Evolutionary conservation across 768 basidiomycete species (phyloP), one percentile per base, ranked within the genome.

Genomic region (Lentinula guzmanii): DNA sequence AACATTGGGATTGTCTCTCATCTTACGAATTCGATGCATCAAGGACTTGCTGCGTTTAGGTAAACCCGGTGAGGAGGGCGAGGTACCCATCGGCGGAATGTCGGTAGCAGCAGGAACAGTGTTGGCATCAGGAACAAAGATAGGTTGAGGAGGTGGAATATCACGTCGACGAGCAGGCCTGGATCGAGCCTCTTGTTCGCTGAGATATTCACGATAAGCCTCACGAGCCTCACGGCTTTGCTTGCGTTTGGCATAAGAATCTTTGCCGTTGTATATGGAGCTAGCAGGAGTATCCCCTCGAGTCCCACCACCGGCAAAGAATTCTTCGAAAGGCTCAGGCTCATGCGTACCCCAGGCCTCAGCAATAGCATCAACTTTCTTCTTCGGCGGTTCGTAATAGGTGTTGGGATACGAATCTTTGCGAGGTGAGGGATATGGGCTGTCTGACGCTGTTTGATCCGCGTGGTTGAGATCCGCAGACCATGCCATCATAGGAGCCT

Each of bases 271-370:
- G 73, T 86, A 86, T 65, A 88, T 87, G 42, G 88, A 89, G 67
- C 81, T 85, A 39, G 86, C 75, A 11, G 85, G 83, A 5, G 87
- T 85, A 53, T 85, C 86, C 31, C 79, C 82, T 53, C 68, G 80
- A 60, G 66, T 71, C 61, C 89, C 88, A 48, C 90, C 89, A 18
- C 90, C 93, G 24, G 91, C 91, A 64, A 85, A 90, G 70, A 94
- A 95, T 67, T 95, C 92, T 67, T 95, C 92, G 67, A 82, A 94
- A 6, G 93, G 93, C 69, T 95, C 93, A 4, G 93, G 93, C 68
- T 94, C 93, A 66, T 93, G 90, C 55, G 91, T 92, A 41, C 93
- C 93, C 93, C 93, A 94, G 1, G 93, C 93, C 73, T 94, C 93
- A 51, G 92, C 92, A 62, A 95, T 86, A 41, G 90, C 91, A 66